Base-by-base conservation (phyloP, 352 stramenopile species). In the Phytopythium chamaehyphon region DNA sequence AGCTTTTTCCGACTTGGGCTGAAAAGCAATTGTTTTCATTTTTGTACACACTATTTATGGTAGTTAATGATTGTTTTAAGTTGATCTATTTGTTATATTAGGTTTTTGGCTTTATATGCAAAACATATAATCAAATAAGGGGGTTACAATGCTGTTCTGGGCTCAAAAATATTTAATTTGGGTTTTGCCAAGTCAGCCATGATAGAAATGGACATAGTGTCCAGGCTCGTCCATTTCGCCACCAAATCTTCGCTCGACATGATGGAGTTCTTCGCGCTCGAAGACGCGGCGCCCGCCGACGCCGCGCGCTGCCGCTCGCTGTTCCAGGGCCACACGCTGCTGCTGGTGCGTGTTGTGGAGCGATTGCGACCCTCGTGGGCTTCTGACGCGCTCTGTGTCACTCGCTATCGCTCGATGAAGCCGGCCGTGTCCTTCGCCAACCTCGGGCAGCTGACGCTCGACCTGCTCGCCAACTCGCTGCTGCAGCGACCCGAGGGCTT, bases 351-450 rank as follows among this genome's bases (percentile, higher is more conserved):
- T 62, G 15, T 8, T 11, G 16, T n/a, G 1, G 40, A 15, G 48
- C 53, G 9, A 2, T 6, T 4, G 15, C 2, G 47, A n/a, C 16
- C 2, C 9, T 47, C 0, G 14, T 12, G 24, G 16, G 28, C 9
- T 0, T 11, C 35, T 44, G 15, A 40, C 19, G 9, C 28, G 28
- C 28, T 33, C 28, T 33, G 28, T 33, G 28, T 33, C 28, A 9
- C 28, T 9, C 28, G 28, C 28, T 33, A 33, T 52, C n/a, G n/a
- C n/a, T n/a, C n/a, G n/a, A n/a, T n/a, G n/a, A n/a, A 93, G 83
- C 83, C 83, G 6, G 73, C 71, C 15, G 66, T 93, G 40, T 93
- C 83, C 6, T 88, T 76, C 51, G 83, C 77, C n/a, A 93, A 93
- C 56, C 51, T 93, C 31, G 83, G 83, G 19, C 83, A 93, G 59